These are phyloP conservation scores for Fomitopsis pinicola DNA, from an alignment of 1,284 basidiomycete species.

Conservation along the genomic window DNA sequence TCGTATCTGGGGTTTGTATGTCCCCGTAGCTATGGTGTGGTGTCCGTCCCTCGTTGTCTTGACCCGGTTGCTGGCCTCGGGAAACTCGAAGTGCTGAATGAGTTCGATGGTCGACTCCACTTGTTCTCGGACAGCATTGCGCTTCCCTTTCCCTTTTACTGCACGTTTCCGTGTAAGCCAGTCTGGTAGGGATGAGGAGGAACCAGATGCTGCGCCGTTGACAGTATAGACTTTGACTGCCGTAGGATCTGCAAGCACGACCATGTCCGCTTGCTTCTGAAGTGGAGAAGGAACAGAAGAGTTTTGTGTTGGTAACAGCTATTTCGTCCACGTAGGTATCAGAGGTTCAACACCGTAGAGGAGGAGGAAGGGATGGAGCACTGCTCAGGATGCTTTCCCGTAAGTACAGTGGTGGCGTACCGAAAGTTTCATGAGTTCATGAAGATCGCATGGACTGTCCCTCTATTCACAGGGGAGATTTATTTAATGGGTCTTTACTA, in stretches of 20 bases:
- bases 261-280: conserved; percentile 7
- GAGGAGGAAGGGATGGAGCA: too few relatives aligned
- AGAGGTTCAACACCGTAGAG: too few relatives aligned
- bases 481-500: too few relatives aligned
- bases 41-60: conserved; percentile 90
- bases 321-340: too few relatives aligned
- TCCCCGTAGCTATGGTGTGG: conserved; percentile 92
- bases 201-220: conserved; percentile 81
- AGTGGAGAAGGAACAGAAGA: too few relatives aligned
- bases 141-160: conserved; percentile 56
- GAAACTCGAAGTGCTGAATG: conserved; percentile 95
- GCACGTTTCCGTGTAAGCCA: conserved; percentile 80
- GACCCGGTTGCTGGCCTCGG: conserved; percentile 91
- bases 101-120: conserved; percentile 81
- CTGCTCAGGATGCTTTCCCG: too few relatives aligned
- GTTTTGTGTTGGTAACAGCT: too few relatives aligned
- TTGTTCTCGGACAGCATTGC: conserved; percentile 55
- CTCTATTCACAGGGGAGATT: too few relatives aligned
- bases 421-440: too few relatives aligned
- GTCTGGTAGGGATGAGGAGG: conserved; percentile 82
- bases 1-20: conserved; percentile 97
- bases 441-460: too few relatives aligned
- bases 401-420: too few relatives aligned
- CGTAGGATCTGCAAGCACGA: conserved; percentile 24
- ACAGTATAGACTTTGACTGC: conserved; percentile 85